These are phyloP conservation scores for Fonsecaea nubica DNA, from an alignment of 2,329 filamentous ascomycete genomes.

Conservation along the genomic window DNA sequence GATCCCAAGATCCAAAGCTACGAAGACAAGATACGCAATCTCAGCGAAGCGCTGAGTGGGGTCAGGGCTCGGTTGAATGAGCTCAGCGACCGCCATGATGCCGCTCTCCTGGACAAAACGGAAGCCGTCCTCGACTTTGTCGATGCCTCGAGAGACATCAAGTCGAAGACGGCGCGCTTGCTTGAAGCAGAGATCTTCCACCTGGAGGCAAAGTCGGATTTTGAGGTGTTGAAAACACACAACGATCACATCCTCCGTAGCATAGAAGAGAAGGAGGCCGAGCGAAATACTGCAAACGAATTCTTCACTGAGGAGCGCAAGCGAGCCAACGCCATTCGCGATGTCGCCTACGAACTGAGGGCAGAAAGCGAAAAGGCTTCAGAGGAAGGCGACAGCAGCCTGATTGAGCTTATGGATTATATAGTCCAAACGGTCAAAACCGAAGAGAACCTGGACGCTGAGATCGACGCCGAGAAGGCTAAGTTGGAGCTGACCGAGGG, in stretches of 20 bases:
- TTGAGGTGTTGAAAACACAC: slow-evolving; percentile 69
- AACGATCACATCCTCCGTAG: slow-evolving; percentile 65
- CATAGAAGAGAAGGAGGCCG: slow-evolving; percentile 49
- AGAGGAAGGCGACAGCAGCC: slow-evolving; percentile 29
- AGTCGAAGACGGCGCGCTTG: slow-evolving; percentile 66
- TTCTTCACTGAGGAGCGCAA: slow-evolving; percentile 33
- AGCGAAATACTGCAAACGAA: slow-evolving; percentile 16
- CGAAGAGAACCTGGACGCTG: slow-evolving; percentile 69
- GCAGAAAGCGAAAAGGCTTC: slow-evolving; percentile 43
- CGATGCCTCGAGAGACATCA: slow-evolving; percentile 67
- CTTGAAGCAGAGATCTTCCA: slow-evolving; percentile 73
- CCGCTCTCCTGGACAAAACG: slow-evolving; percentile 63
- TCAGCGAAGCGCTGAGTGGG: slow-evolving; percentile 50
- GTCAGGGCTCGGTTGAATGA: slow-evolving; percentile 57
- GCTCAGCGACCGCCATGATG: slow-evolving; percentile 63
- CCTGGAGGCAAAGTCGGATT: slow-evolving; percentile 84
- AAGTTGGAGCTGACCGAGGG: slow-evolving; percentile 73
- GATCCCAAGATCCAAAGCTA: slow-evolving; percentile 49
- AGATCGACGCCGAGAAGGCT: slow-evolving; percentile 75
- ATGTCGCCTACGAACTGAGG: slow-evolving; percentile 38
- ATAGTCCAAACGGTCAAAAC: slow-evolving; percentile 57
- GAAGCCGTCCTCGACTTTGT: slow-evolving; percentile 63
- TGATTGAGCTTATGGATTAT: slow-evolving; percentile 25
- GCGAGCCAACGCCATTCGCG: slow-evolving; percentile 26
- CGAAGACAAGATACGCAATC: slow-evolving; percentile 54